Conservation (phyloP, 352 stramenopile species). For the Globisporangium splendens region DNA sequence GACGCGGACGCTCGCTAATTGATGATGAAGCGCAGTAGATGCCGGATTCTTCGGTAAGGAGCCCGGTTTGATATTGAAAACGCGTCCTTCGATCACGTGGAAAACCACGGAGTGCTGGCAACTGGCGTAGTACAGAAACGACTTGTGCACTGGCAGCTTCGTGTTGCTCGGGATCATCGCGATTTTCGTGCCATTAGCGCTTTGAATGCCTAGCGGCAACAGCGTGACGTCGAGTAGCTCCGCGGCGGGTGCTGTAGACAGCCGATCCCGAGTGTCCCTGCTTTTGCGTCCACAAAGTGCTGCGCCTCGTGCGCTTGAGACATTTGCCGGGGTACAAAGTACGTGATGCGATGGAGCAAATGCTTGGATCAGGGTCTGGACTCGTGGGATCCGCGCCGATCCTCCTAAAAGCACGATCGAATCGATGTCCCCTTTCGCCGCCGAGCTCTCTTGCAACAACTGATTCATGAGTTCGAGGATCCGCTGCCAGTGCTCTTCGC, state of each 20-base stretch:
- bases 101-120: slow-evolving; percentile 27
- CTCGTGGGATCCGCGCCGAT: slow-evolving; percentile 22
- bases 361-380: slow-evolving; percentile 19
- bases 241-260: background rate
- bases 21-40: slow-evolving; percentile 12
- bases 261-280: too few relatives aligned
- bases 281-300: slow-evolving; percentile 11
- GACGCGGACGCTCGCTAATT: slow-evolving; percentile 21
- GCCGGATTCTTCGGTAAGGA: background rate
- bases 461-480: slow-evolving; percentile 18
- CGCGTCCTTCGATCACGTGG: slow-evolving; percentile 25
- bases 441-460: slow-evolving; percentile 18
- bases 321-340: background rate
- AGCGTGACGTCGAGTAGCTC: slow-evolving; percentile 23
- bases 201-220: slow-evolving; percentile 30
- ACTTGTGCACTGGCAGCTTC: slow-evolving; percentile 19
- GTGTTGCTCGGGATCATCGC: slow-evolving; percentile 23
- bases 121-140: slow-evolving; percentile 30
- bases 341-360: slow-evolving; percentile 16
- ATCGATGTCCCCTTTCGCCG: slow-evolving; percentile 23
- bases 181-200: slow-evolving; percentile 22
- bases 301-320: slow-evolving; percentile 16
- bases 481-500: slow-evolving; percentile 25
- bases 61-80: background rate
- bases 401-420: slow-evolving; percentile 31